These are phyloP conservation scores for Escallonia herrerae DNA, from an alignment of 129 eudicot genomes.

Conservation along the genomic window DNA sequence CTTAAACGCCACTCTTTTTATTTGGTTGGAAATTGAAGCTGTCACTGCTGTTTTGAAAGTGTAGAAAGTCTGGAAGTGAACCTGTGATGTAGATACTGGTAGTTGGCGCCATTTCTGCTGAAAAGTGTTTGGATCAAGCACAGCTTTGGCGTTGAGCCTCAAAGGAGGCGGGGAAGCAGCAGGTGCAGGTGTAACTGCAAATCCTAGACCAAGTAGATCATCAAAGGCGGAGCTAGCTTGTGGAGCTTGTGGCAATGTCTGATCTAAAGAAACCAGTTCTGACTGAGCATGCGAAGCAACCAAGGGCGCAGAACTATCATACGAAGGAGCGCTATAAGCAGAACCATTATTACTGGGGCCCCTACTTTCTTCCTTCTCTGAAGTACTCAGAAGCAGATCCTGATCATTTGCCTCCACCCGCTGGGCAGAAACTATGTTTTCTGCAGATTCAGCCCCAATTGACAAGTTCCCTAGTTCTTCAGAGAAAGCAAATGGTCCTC, in stretches of 20 bases:
- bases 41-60: too few species aligned
- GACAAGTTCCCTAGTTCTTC: conserved; percentile 77
- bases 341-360: conserved; percentile 41
- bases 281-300: conserved; percentile 17
- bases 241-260: conserved; percentile 29
- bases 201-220: conserved; percentile 79
- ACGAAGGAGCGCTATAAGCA: conserved; percentile 59
- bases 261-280: conserved; percentile 53
- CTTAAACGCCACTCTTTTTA: too few species aligned
- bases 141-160: conserved; percentile 73
- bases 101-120: conserved; percentile 99
- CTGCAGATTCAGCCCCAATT: conserved; percentile 43
- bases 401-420: conserved; percentile 69
- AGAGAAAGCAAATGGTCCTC: conserved; percentile 88
- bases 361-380: conserved; percentile 67
- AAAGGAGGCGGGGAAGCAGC: conserved; percentile 39
- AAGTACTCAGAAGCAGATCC: conserved; percentile 66
- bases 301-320: conserved; percentile 35
- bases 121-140: conserved; percentile 67
- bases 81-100: conserved; percentile 74
- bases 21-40: too few species aligned
- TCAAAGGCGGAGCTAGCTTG: conserved; percentile 61
- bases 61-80: conserved; percentile 15
- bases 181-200: conserved; percentile 32
- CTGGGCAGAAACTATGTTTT: conserved; percentile 40